These are phyloP conservation scores for Raffaelea albimanens DNA, from an alignment of 2,329 filamentous ascomycete genomes.

Conservation along the genomic window DNA sequence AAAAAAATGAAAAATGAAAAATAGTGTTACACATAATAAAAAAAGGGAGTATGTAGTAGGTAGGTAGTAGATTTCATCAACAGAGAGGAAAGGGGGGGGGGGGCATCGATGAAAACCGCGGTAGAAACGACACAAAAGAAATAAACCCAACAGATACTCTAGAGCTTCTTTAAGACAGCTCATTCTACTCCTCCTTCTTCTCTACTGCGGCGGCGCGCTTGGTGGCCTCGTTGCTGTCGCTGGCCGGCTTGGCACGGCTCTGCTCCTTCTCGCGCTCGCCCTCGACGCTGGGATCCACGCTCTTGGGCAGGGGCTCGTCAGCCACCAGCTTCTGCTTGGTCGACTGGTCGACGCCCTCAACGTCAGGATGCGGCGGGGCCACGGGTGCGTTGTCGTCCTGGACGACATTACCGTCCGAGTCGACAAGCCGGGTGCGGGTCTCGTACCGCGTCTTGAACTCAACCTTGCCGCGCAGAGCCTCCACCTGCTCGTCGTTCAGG, in stretches of 20 bases:
- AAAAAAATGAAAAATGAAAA: no score
- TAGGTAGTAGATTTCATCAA: no score
- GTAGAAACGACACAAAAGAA: background rate
- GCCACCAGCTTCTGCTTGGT: constrained; percentile 31
- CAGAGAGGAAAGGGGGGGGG: no score
- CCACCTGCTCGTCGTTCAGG: constrained; percentile 73
- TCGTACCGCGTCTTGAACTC: constrained; percentile 94
- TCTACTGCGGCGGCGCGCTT: background rate
- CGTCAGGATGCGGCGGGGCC: constrained; percentile 51
- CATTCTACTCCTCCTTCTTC: background rate
- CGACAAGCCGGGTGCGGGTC: constrained; percentile 79
- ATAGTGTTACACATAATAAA: no score
- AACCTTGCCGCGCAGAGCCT: constrained; percentile 79
- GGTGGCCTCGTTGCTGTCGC: constrained; percentile 49
- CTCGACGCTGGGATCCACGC: constrained; percentile 41
- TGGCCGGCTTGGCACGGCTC: constrained; percentile 50
- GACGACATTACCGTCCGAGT: constrained; percentile 68
- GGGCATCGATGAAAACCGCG: no score
- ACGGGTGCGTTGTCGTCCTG: constrained; percentile 25
- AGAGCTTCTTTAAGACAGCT: background rate
- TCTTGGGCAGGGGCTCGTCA: constrained; percentile 29
- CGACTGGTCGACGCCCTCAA: constrained; percentile 51
- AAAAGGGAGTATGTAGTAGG: no score
- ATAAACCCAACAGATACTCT: background rate
- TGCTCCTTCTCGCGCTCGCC: constrained; percentile 49